These are phyloP conservation scores for Neocucurbitaria cava DNA, from an alignment of 2,329 filamentous ascomycete genomes.

Conservation along the genomic window DNA sequence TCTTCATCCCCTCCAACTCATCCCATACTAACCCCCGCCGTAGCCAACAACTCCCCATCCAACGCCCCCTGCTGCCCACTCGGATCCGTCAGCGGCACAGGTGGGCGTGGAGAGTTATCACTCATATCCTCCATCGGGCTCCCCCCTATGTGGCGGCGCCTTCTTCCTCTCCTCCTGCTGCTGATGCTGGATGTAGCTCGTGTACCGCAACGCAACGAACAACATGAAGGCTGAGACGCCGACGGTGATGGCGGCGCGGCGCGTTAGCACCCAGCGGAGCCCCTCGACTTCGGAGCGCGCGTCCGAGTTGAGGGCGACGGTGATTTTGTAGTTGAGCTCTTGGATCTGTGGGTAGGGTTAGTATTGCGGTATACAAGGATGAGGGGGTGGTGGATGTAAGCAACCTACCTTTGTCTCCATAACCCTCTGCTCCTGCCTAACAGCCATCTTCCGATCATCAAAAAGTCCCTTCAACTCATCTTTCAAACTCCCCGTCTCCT, in stretches of 20 bases:
- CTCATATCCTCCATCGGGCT: conserved; percentile 20
- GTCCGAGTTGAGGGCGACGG: conserved; percentile 86
- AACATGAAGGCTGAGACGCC: conserved; percentile 56
- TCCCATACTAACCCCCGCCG: conserved; percentile 43
- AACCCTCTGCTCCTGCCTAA: conserved; percentile 83
- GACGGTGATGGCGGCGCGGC: conserved; percentile 68
- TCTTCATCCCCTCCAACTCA: conserved; percentile 10
- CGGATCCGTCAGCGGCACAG: neutral
- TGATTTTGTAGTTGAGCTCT: conserved; percentile 96
- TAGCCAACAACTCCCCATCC: conserved; percentile 40
- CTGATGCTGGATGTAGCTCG: conserved; percentile 49
- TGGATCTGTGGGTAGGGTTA: conserved; percentile 68
- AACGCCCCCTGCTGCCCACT: conserved; percentile 27
- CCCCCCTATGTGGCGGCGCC: conserved; percentile 23
- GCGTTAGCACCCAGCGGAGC: conserved; percentile 81
- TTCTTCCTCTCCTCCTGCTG: conserved; percentile 50
- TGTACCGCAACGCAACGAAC: conserved; percentile 50
- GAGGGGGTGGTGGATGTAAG: too few relatives aligned
- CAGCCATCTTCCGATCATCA: conserved; percentile 92
- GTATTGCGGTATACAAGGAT: too few relatives aligned
- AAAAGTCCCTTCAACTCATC: conserved; percentile 96
- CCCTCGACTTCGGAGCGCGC: conserved; percentile 91
- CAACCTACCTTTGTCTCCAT: conserved; percentile 84
- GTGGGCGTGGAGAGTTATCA: conserved; percentile 5
- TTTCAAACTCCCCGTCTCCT: conserved; percentile 81